These are phyloP conservation scores for Globisporangium barbulae DNA, from an alignment of 352 stramenopile species.

Conservation along the genomic window DNA sequence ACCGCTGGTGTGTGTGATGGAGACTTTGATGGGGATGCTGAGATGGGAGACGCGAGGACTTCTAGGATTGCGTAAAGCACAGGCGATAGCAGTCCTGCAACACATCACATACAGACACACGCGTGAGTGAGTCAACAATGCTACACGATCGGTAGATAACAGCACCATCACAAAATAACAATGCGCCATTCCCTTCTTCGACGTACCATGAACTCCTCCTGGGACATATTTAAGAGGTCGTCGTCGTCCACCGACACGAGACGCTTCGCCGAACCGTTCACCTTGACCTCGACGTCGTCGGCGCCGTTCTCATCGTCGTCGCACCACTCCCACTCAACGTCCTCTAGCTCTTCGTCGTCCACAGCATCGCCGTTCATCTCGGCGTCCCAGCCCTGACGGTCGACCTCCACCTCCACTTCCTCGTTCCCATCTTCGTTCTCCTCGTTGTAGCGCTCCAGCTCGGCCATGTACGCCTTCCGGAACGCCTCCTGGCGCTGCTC, in stretches of 20 bases:
- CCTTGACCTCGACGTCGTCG: slow-evolving; percentile 52
- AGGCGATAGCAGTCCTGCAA: slow-evolving; percentile 70
- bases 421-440: slow-evolving; percentile 67
- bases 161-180: neutral
- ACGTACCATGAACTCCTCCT: slow-evolving; percentile 83
- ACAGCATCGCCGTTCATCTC: slow-evolving; percentile 72
- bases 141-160: neutral
- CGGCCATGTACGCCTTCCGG: slow-evolving; percentile 75
- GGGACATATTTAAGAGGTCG: slow-evolving; percentile 79
- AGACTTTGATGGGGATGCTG: neutral
- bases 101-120: slow-evolving; percentile 2
- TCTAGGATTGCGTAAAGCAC: slow-evolving; percentile 30
- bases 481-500: slow-evolving; percentile 82
- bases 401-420: slow-evolving; percentile 76
- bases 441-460: slow-evolving; percentile 84
- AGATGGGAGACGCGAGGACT: neutral
- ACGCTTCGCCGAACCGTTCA: slow-evolving; percentile 63
- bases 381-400: slow-evolving; percentile 80
- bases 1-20: slow-evolving; percentile 4
- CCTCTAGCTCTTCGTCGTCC: slow-evolving; percentile 79
- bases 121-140: neutral
- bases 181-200: neutral
- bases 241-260: slow-evolving; percentile 72
- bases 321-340: slow-evolving; percentile 86
- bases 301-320: slow-evolving; percentile 46